A percentile compares a stretch with the other conserved stretches of the same genome.
phyloP scores from a whole-genome alignment of 1,139 yeast genomes.

The Candida tropicalis region DNA sequence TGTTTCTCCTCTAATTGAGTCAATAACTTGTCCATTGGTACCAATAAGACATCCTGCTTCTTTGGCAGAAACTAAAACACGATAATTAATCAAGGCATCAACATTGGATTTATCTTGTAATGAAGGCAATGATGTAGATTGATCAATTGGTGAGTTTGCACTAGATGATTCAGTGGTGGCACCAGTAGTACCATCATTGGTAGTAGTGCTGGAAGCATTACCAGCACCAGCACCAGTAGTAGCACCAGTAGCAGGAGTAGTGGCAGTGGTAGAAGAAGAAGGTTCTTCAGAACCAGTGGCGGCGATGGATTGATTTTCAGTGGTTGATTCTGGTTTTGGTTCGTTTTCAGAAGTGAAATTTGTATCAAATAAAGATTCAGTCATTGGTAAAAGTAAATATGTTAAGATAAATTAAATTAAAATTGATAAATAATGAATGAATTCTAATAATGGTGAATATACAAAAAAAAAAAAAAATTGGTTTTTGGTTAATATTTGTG shows the following conservation, averaged over 20 bases:
- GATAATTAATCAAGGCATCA: slow-evolving; percentile 51
- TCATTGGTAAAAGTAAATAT: slow-evolving; percentile 24
- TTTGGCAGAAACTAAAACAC: slow-evolving; percentile 79
- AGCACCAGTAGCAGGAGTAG: slow-evolving; percentile 3
- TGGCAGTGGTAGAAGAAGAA: slow-evolving; percentile 8
- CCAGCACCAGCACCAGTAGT: neutral
- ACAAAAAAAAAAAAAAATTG: neutral
- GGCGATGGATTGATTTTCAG: slow-evolving; percentile 1
- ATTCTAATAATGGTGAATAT: neutral
- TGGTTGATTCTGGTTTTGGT: slow-evolving; percentile 13
- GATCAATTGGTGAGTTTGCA: slow-evolving; percentile 7
- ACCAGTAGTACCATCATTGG: slow-evolving; percentile 5
- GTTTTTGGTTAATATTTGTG: neutral
- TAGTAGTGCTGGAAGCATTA: neutral
- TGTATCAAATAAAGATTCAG: slow-evolving; percentile 47
- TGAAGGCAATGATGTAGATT: slow-evolving; percentile 31
- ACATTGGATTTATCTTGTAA: slow-evolving; percentile 31
- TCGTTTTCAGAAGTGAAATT: slow-evolving; percentile 32
- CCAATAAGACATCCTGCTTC: slow-evolving; percentile 95
- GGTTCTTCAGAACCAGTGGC: neutral
- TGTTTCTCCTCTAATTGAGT: slow-evolving; percentile 74
- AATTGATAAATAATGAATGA: too few relatives aligned
- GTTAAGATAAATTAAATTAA: too few relatives aligned
- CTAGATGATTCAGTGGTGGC: neutral
- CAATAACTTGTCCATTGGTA: slow-evolving; percentile 80